These are phyloP conservation scores for Solanum virginianum DNA, from an alignment of 257 asterid species.

Conservation along the genomic window DNA sequence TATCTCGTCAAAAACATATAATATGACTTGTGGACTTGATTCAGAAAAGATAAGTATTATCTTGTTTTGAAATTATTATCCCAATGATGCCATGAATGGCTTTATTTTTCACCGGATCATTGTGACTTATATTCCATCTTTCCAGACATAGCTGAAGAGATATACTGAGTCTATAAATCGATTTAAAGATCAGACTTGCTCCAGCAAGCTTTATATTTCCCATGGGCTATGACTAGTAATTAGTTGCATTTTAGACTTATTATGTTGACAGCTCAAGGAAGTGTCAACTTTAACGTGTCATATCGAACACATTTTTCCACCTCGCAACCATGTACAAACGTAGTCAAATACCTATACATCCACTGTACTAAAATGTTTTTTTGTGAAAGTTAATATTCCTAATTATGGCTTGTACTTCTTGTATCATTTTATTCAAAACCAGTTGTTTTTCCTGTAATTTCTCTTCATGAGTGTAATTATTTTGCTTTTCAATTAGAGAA, in stretches of 20 bases:
- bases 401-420: not conserved
- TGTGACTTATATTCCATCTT: not conserved
- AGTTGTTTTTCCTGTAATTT: not conserved
- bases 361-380: not conserved
- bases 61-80: not conserved
- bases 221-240: not conserved
- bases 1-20: not conserved
- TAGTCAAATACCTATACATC: not conserved
- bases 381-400: not conserved
- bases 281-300: not conserved
- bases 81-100: not conserved
- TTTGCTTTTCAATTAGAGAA: conserved; percentile 30
- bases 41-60: not conserved
- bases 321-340: not conserved
- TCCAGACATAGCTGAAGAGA: not conserved
- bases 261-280: not conserved
- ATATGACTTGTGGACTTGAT: not conserved
- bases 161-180: not conserved
- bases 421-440: not conserved
- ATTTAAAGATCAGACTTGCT: not conserved
- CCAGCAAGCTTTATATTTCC: not conserved
- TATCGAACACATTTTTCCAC: not conserved
- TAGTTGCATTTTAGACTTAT: not conserved
- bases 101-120: not conserved
- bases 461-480: not conserved